Percentiles rank a stretch among this genome's conserved stretches.
These are phyloP conservation scores for Candida arabinofermentans DNA, from an alignment of 805 yeast species.

Conservation along the genomic window DNA sequence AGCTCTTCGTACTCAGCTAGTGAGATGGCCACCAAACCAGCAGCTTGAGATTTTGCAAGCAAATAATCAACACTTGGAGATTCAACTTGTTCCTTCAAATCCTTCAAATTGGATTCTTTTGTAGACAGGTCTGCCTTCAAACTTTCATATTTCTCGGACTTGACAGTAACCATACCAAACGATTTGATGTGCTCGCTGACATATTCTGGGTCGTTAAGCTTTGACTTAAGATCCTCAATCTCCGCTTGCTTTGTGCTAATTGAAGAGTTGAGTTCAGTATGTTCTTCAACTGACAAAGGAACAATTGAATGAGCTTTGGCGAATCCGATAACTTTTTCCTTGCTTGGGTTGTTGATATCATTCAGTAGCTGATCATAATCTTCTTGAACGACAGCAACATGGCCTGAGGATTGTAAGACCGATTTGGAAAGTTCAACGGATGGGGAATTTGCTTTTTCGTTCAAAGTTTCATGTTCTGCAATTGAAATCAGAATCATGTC, in stretches of 20 bases:
- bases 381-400: constrained; percentile 10
- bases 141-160: constrained; percentile 18
- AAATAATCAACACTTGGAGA: constrained; percentile 19
- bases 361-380: constrained; percentile 9
- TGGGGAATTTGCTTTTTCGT: neutral
- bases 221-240: constrained; percentile 1
- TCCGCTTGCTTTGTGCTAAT: constrained; percentile 2
- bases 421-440: constrained; percentile 2
- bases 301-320: neutral
- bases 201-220: constrained; percentile 6
- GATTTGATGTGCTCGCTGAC: constrained; percentile 1
- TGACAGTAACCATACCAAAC: constrained; percentile 2
- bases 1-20: constrained; percentile 21
- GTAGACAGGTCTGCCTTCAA: constrained; percentile 6
- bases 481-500: constrained; percentile 5
- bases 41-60: constrained; percentile 13
- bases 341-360: constrained; percentile 12
- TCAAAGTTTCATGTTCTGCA: constrained; percentile 1
- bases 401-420: constrained; percentile 14
- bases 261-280: constrained; percentile 8
- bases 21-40: constrained; percentile 16
- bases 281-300: constrained; percentile 3
- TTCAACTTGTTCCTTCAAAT: constrained; percentile 15
- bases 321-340: neutral
- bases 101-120: neutral